Base-by-base conservation (phyloP, 495 filamentous ascomycete species). In the Amniculicola lignicola region DNA sequence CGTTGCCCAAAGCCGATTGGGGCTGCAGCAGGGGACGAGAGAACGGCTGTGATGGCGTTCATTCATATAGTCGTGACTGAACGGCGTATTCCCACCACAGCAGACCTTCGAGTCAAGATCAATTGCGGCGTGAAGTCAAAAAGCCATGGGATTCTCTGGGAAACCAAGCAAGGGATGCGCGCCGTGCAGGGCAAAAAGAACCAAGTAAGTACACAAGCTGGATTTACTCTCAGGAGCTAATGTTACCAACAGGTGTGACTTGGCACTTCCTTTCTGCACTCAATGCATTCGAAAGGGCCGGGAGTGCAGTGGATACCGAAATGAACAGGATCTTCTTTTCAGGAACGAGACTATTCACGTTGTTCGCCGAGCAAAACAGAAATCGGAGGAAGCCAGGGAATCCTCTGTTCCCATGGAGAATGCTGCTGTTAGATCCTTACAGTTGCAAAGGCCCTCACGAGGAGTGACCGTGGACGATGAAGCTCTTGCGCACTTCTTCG, bases 251-350 rank as follows among this genome's bases (percentile, higher is more conserved):
- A 55, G 52, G 40, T 55, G 52, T 21, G 52, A 55, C 22, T 35
- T 55, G 21, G 42, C 42, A 3, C 29, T 28, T 4, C 52, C 52
- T 2, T 46, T 31, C 14, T 55, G 52, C 25, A 46, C 52, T 0
- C 52, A 55, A 35, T 55, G 52, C 28, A 27, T 55, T 16, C 41
- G 52, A 11, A 55, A 55, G 33, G 39, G 39, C 9, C 25, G 52
- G n/a, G 19, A 22, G 9, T 55, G 52, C 37, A 37, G 18, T 14
- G 52, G 52, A 22, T 55, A 55, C 39, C 28, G 52, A 14, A 35
- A 46, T 15, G 52, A 44, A 15, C 28, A 46, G 42, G 52, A 55
- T 39, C 37, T 46, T 12, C 5, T 55, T 1, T 55, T 55, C 24
- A 23, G 15, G 24, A 46, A 46, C 35, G 41, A 55, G 31, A 55